A percentile compares a stretch with the other conserved stretches of the same genome.
Evolutionary conservation across 2,329 filamentous ascomycete genomes (phyloP).

Genomic region (Talaromyces sp.): DNA sequence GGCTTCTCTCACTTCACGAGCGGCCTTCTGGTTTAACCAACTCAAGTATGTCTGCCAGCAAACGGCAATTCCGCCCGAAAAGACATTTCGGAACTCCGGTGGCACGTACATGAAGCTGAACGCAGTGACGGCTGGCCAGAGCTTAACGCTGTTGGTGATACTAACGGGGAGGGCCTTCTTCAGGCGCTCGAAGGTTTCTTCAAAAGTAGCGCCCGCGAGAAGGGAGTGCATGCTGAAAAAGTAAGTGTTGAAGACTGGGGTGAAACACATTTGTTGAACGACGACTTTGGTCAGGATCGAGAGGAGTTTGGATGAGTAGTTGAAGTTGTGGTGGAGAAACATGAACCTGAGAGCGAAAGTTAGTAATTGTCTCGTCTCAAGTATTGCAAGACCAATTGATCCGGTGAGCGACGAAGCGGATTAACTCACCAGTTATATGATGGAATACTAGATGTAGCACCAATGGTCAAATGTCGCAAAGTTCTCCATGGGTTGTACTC

Average conservation of each 20-base stretch:
- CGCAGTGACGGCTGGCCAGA: conserved; percentile 87
- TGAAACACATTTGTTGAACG: conserved; percentile 79
- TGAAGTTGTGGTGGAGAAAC: conserved; percentile 79
- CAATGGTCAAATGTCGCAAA: conserved; percentile 72
- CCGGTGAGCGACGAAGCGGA: neutral
- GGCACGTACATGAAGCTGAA: conserved; percentile 85
- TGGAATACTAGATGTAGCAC: conserved; percentile 72
- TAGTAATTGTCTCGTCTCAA: no score
- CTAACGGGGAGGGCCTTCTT: conserved; percentile 74
- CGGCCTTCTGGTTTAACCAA: conserved; percentile 74
- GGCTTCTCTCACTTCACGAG: conserved; percentile 55
- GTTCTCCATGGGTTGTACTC: conserved; percentile 71
- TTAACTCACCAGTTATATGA: conserved; percentile 73
- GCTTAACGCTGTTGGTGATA: conserved; percentile 76
- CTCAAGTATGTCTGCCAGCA: conserved; percentile 93
- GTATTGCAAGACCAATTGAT: no score
- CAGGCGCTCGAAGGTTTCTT: conserved; percentile 70
- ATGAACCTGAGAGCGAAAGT: conserved; percentile 62
- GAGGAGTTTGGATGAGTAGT: conserved; percentile 72
- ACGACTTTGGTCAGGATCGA: conserved; percentile 76
- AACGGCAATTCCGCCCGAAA: conserved; percentile 77
- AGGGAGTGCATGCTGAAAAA: conserved; percentile 82
- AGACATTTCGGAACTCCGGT: conserved; percentile 77
- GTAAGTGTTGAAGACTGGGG: conserved; percentile 79
- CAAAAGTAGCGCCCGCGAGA: conserved; percentile 66